Evolutionary conservation across 345 rosid genomes (phyloP).

Genomic region (Gossypium raimondii): DNA sequence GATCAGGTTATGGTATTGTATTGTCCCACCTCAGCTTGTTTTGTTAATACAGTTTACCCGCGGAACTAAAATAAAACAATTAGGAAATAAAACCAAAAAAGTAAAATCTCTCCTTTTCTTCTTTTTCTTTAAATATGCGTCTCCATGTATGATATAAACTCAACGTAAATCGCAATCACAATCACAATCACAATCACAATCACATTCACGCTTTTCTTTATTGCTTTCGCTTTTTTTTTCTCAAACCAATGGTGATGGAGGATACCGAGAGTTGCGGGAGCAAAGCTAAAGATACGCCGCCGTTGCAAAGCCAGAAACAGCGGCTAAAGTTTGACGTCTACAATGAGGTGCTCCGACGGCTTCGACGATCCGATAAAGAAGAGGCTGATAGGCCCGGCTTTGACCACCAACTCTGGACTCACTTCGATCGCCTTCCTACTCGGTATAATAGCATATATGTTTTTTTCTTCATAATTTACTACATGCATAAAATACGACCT

Average conservation of each 20-base stretch:
- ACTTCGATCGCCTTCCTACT: constrained; percentile 86
- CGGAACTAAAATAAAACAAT: no score
- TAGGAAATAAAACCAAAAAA: no score
- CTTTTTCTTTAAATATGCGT: no score
- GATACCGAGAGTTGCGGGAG: constrained; percentile 68
- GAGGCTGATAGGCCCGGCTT: constrained; percentile 62
- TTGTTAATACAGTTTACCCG: no score
- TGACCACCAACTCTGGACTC: constrained; percentile 82
- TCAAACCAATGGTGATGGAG: constrained; percentile 47
- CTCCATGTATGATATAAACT: background rate
- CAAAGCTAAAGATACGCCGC: constrained; percentile 31
- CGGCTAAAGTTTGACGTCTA: constrained; percentile 63
- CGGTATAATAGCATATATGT: constrained; percentile 36
- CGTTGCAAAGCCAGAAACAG: constrained; percentile 39
- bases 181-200: constrained; percentile 7
- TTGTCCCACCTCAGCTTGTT: no score
- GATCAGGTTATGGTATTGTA: no score
- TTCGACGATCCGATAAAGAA: constrained; percentile 40
- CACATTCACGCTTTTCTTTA: constrained; percentile 6
- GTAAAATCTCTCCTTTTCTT: no score
- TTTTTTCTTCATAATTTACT: constrained; percentile 5
- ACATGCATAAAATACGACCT: background rate
- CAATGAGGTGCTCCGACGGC: constrained; percentile 68
- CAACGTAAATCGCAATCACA: constrained; percentile 21
- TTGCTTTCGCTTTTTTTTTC: background rate